Evolutionary conservation across 2,329 filamentous ascomycete species (phyloP).

Genomic region (Aspergillus eucalypticola): DNA sequence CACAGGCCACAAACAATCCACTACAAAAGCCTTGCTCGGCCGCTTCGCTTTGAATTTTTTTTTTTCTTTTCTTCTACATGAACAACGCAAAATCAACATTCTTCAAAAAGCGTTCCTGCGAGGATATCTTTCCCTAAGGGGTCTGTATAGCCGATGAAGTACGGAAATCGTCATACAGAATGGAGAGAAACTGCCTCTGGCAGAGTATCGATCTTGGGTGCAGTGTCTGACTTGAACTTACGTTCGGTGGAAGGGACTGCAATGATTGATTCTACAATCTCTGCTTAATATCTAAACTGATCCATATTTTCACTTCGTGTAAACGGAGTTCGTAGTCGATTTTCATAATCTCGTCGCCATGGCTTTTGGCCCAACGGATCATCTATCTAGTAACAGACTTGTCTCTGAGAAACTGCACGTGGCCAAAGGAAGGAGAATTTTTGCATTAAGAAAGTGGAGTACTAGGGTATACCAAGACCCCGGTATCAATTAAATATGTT

Average conservation of each 20-base stretch:
- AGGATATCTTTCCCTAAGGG: conserved; percentile 44
- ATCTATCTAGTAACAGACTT: conserved; percentile 10
- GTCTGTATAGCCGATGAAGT: conserved; percentile 50
- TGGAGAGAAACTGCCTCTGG: conserved; percentile 49
- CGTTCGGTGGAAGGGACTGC: conserved; percentile 55
- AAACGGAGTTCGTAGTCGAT: background rate
- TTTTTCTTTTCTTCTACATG: conserved; percentile 46
- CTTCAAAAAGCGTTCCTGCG: conserved; percentile 60
- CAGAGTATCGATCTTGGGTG: conserved; percentile 58
- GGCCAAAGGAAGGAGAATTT: background rate
- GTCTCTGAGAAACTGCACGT: background rate
- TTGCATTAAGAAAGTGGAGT: background rate
- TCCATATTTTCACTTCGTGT: conserved; percentile 2
- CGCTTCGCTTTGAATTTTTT: conserved; percentile 24
- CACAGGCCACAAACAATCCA: conserved; percentile 18
- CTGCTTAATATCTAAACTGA: conserved; percentile 24
- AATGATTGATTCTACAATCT: conserved; percentile 59
- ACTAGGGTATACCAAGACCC: background rate
- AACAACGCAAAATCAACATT: conserved; percentile 60
- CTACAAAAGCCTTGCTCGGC: conserved; percentile 5
- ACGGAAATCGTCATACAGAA: conserved; percentile 60
- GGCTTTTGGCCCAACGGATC: background rate
- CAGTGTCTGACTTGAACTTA: conserved; percentile 51
- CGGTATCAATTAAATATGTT: background rate
- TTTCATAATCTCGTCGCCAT: background rate